phyloP scores from a whole-genome alignment of 495 filamentous ascomycete species.

The Podospora bellae-mahoneyi region DNA sequence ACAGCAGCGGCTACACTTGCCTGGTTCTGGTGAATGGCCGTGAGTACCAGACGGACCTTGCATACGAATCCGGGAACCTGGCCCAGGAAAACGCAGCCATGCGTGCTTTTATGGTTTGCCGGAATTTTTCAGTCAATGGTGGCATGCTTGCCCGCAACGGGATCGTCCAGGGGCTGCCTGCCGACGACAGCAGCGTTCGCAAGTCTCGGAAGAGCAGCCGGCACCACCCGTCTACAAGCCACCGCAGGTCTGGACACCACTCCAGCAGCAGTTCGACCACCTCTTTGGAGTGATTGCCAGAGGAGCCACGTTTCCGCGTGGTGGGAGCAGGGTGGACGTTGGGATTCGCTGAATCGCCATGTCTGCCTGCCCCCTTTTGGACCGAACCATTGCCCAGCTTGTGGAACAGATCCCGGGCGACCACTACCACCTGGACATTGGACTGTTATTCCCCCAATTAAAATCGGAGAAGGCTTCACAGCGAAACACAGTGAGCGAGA shows the following conservation, averaged over 20 bases:
- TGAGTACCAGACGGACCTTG: constrained; percentile 89
- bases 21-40: constrained; percentile 93
- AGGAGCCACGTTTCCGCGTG: constrained; percentile 18
- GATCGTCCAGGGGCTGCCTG: constrained; percentile 82
- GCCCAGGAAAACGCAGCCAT: constrained; percentile 94
- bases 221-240: constrained; percentile 43
- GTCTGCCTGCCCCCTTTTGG: constrained; percentile 13
- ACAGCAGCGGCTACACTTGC: constrained; percentile 75
- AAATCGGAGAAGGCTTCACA: constrained; percentile 51
- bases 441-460: constrained; percentile 36
- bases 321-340: constrained; percentile 5
- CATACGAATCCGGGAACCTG: constrained; percentile 72
- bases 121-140: constrained; percentile 97
- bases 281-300: constrained; percentile 46
- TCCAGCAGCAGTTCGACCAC: constrained; percentile 59
- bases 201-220: constrained; percentile 46
- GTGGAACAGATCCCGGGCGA: constrained; percentile 8
- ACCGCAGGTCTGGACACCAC: constrained; percentile 44
- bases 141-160: constrained; percentile 83
- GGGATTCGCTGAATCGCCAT: constrained; percentile 19
- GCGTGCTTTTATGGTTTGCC: constrained; percentile 95
- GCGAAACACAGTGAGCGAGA: constrained; percentile 26
- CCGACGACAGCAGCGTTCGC: constrained; percentile 45
- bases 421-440: constrained; percentile 9
- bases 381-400: constrained; percentile 9